Conservation (phyloP, 1,284 basidiomycete genomes). For the Garcileccinum viscosum region DNA sequence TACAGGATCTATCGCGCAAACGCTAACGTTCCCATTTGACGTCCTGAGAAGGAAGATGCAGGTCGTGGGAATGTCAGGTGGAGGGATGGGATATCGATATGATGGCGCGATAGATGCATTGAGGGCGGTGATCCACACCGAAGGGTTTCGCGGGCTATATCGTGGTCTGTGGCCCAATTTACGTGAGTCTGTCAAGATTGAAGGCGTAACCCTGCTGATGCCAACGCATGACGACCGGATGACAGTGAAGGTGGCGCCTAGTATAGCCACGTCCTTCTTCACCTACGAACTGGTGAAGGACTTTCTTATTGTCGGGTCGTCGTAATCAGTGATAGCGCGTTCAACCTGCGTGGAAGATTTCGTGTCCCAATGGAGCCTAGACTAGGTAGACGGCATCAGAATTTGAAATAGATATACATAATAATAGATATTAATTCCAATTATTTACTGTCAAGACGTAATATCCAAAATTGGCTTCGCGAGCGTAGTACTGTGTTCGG, state of each 20-base stretch:
- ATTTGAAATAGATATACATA: constrained; percentile 1
- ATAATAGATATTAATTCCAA: constrained; percentile 17
- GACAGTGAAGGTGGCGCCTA: constrained; percentile 88
- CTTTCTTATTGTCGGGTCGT: constrained; percentile 26
- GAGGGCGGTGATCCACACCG: constrained; percentile 69
- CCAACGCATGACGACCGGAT: constrained; percentile 14
- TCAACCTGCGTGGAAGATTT: background rate
- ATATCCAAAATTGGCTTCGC: constrained; percentile 16
- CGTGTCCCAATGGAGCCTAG: background rate
- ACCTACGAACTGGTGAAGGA: constrained; percentile 73
- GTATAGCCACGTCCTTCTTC: constrained; percentile 87
- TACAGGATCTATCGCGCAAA: constrained; percentile 84
- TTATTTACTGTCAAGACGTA: constrained; percentile 6
- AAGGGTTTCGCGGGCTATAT: constrained; percentile 82
- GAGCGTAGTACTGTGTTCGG: constrained; percentile 7
- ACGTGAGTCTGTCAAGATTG: constrained; percentile 57
- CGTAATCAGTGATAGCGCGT: constrained; percentile 1
- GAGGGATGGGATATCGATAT: constrained; percentile 69
- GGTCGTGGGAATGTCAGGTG: constrained; percentile 82
- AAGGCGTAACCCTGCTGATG: constrained; percentile 17
- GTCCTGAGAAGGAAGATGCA: constrained; percentile 96
- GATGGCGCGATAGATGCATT: constrained; percentile 82
- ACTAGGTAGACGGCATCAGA: constrained; percentile 1
- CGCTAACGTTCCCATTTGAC: constrained; percentile 95
- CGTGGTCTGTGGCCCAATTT: constrained; percentile 92